Conservation (phyloP, 2,329 filamentous ascomycete species). For the Stenocarpella maydis region DNA sequence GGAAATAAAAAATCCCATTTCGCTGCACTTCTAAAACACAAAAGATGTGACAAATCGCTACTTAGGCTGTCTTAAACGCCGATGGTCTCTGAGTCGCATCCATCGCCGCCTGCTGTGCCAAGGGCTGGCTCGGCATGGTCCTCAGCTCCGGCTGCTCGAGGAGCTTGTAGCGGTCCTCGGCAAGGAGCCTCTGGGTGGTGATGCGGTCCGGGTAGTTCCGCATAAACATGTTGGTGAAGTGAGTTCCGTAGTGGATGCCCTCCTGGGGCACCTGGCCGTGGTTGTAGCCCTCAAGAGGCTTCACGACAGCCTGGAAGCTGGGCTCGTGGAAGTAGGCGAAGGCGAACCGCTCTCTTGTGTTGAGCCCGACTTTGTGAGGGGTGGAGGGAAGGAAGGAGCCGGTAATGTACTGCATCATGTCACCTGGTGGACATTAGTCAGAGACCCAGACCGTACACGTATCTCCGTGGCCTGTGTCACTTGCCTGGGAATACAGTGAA, state of each 20-base stretch:
- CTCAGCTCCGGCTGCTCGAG: constrained; percentile 41
- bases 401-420: constrained; percentile 62
- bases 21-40: background rate
- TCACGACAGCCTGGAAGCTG: constrained; percentile 54
- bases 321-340: constrained; percentile 63
- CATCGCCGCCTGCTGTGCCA: constrained; percentile 24
- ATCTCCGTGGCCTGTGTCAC: constrained; percentile 14
- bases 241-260: constrained; percentile 60
- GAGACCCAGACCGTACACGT: background rate
- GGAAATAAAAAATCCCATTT: too few relatives aligned
- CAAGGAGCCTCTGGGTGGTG: constrained; percentile 50
- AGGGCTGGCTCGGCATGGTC: constrained; percentile 36
- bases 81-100: background rate
- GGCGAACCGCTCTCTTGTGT: constrained; percentile 55
- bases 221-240: constrained; percentile 61
- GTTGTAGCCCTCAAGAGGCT: constrained; percentile 51
- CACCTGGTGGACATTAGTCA: constrained; percentile 44
- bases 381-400: constrained; percentile 55
- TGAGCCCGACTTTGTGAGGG: constrained; percentile 60
- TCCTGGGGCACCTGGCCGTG: constrained; percentile 43
- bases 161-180: constrained; percentile 44
- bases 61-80: background rate
- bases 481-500: constrained; percentile 60
- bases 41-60: background rate
- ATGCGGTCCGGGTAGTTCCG: constrained; percentile 57